Percentiles rank a stretch among this genome's conserved stretches.
Evolutionary conservation across 768 basidiomycete species (phyloP).

Genomic region (Solioccasus polychromus): DNA sequence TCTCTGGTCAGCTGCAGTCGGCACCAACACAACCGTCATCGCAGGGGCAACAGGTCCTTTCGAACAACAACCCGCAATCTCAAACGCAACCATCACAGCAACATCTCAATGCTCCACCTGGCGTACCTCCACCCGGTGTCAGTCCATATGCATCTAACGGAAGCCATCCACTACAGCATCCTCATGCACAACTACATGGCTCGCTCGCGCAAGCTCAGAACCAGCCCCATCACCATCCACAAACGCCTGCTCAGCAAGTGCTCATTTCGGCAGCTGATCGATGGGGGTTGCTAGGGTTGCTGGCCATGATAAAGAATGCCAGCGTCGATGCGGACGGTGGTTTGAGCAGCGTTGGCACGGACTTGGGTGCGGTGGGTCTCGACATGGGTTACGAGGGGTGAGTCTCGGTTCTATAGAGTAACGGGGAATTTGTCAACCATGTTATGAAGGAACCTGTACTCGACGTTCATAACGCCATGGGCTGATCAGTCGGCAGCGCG

Average conservation of each 20-base stretch:
- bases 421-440: slow-evolving; percentile 19
- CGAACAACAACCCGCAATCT: slow-evolving; percentile 33
- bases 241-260: slow-evolving; percentile 92
- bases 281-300: slow-evolving; percentile 86
- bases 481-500: slow-evolving; percentile 84
- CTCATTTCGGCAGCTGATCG: slow-evolving; percentile 90
- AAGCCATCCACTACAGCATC: slow-evolving; percentile 34
- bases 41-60: slow-evolving; percentile 28
- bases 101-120: slow-evolving; percentile 55
- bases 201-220: slow-evolving; percentile 29
- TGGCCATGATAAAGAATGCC: slow-evolving; percentile 84
- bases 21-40: slow-evolving; percentile 23
- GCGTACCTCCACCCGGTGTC: slow-evolving; percentile 41
- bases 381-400: slow-evolving; percentile 85
- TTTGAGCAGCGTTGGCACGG: slow-evolving; percentile 82
- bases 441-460: slow-evolving; percentile 65
- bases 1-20: slow-evolving; percentile 18
- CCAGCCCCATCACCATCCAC: slow-evolving; percentile 54
- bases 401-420: slow-evolving; percentile 35
- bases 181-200: slow-evolving; percentile 35
- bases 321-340: slow-evolving; percentile 74
- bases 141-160: slow-evolving; percentile 34
- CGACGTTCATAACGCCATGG: slow-evolving; percentile 96
- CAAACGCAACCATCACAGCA: slow-evolving; percentile 36
- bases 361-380: slow-evolving; percentile 88